These are phyloP conservation scores for Dendryphion nanum DNA, from an alignment of 2,329 filamentous ascomycete genomes.

Conservation along the genomic window DNA sequence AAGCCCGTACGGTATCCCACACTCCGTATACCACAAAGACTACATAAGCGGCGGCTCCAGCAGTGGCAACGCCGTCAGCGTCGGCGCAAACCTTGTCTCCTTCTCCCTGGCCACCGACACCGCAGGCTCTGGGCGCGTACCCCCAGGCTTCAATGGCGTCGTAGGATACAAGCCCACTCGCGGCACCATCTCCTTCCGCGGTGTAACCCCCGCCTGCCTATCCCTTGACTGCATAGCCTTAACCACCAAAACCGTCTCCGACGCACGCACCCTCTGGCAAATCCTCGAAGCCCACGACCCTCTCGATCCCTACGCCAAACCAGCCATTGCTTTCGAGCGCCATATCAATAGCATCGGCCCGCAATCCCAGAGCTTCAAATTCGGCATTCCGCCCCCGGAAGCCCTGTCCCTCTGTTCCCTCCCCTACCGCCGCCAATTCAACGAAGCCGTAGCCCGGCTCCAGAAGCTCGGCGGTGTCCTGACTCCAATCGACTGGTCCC, in stretches of 20 bases:
- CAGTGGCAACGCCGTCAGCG: conserved; percentile 55
- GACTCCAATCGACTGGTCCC: conserved; percentile 31
- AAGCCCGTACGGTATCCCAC: conserved; percentile 57
- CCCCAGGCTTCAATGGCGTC: conserved; percentile 55
- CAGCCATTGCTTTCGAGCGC: conserved; percentile 31
- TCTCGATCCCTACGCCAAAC: conserved; percentile 54
- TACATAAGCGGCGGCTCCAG: conserved; percentile 58
- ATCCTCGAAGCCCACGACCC: conserved; percentile 47
- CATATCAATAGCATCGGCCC: conserved; percentile 34
- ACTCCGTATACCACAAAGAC: conserved; percentile 51
- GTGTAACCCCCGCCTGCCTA: conserved; percentile 56
- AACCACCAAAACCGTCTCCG: conserved; percentile 49
- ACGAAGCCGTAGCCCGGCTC: conserved; percentile 24
- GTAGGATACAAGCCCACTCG: conserved; percentile 53
- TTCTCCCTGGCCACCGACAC: conserved; percentile 60
- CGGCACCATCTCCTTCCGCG: conserved; percentile 50
- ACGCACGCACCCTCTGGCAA: conserved; percentile 52
- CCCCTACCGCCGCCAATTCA: conserved; percentile 38
- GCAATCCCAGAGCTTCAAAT: conserved; percentile 43
- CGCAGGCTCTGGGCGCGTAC: conserved; percentile 54
- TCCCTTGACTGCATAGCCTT: conserved; percentile 60
- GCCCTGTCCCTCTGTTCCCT: conserved; percentile 45
- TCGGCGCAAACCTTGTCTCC: conserved; percentile 53
- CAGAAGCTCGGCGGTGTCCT: conserved; percentile 28
- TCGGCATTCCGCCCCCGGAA: conserved; percentile 49